Evolutionary conservation across 495 filamentous ascomycete genomes (phyloP).

Genomic region (Annulohypoxylon moriforme): DNA sequence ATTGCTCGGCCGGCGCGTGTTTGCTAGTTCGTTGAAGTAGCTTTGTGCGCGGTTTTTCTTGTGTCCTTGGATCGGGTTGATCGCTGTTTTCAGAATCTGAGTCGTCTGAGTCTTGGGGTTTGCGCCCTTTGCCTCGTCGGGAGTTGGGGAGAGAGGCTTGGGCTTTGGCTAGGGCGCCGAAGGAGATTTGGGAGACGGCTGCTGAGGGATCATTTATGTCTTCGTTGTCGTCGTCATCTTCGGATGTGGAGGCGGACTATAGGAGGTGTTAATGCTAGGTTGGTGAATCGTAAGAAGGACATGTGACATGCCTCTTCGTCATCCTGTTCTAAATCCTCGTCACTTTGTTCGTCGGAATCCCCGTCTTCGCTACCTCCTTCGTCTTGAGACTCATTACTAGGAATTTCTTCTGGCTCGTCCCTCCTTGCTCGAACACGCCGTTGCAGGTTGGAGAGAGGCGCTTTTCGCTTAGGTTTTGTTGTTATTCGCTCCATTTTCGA

Average conservation of each 20-base stretch:
- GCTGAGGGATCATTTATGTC: constrained; percentile 55
- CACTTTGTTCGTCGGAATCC: constrained; percentile 45
- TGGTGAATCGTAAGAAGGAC: background rate
- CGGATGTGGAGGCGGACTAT: constrained; percentile 38
- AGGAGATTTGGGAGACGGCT: constrained; percentile 71
- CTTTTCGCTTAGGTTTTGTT: constrained; percentile 36
- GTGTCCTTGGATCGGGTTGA: background rate
- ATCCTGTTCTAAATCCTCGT: constrained; percentile 30
- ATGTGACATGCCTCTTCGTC: constrained; percentile 20
- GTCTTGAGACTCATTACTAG: constrained; percentile 47
- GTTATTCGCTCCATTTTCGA: constrained; percentile 19
- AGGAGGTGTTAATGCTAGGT: background rate
- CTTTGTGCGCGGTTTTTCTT: constrained; percentile 47
- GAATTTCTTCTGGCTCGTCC: constrained; percentile 63
- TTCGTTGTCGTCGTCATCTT: constrained; percentile 47
- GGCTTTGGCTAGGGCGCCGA: constrained; percentile 87
- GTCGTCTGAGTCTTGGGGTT: constrained; percentile 46
- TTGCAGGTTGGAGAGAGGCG: constrained; percentile 56
- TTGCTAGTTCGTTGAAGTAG: constrained; percentile 72
- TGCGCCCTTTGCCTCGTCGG: constrained; percentile 48
- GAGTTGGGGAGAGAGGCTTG: constrained; percentile 69
- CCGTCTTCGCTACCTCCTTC: constrained; percentile 51
- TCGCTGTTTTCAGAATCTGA: constrained; percentile 29
- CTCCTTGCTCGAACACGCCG: constrained; percentile 68
- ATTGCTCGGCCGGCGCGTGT: constrained; percentile 84